These are phyloP conservation scores for Candida taoyuanica DNA, from an alignment of 805 yeast species.

Conservation along the genomic window DNA sequence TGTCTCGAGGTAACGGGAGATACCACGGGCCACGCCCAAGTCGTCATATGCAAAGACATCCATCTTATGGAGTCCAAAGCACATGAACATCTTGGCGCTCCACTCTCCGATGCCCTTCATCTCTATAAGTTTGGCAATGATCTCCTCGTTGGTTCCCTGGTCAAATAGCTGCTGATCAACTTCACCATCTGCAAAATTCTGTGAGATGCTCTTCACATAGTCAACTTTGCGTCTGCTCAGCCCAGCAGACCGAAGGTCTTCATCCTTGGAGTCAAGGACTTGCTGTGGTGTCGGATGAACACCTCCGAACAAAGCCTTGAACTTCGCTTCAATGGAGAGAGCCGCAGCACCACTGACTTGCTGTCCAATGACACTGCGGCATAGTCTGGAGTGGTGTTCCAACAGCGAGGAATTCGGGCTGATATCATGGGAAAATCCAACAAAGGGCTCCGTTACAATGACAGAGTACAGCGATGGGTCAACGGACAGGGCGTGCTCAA, in stretches of 20 bases:
- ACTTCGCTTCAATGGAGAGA: constrained; percentile 47
- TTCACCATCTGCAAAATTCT: constrained; percentile 39
- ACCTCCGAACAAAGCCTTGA: constrained; percentile 34
- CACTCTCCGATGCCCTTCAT: constrained; percentile 78
- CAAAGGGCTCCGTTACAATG: constrained; percentile 26
- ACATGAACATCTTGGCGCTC: constrained; percentile 85
- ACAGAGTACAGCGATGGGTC: constrained; percentile 36
- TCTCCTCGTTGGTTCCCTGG: constrained; percentile 37
- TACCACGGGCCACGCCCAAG: constrained; percentile 81
- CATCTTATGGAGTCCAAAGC: constrained; percentile 60
- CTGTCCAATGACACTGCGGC: constrained; percentile 56
- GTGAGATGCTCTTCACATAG: constrained; percentile 54
- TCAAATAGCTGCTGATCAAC: constrained; percentile 35
- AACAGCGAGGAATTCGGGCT: constrained; percentile 17
- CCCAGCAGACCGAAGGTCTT: constrained; percentile 54
- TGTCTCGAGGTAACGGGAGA: constrained; percentile 53
- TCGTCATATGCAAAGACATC: constrained; percentile 78
- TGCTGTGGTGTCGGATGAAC: constrained; percentile 39
- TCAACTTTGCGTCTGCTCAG: constrained; percentile 62
- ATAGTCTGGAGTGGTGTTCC: constrained; percentile 38
- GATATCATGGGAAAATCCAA: constrained; percentile 22
- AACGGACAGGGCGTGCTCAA: constrained; percentile 28
- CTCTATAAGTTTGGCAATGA: constrained; percentile 43
- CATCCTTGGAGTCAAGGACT: constrained; percentile 38
- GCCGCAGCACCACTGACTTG: constrained; percentile 85